phyloP scores from a whole-genome alignment of 352 stramenopile species.

The Phytophthora capsici region DNA sequence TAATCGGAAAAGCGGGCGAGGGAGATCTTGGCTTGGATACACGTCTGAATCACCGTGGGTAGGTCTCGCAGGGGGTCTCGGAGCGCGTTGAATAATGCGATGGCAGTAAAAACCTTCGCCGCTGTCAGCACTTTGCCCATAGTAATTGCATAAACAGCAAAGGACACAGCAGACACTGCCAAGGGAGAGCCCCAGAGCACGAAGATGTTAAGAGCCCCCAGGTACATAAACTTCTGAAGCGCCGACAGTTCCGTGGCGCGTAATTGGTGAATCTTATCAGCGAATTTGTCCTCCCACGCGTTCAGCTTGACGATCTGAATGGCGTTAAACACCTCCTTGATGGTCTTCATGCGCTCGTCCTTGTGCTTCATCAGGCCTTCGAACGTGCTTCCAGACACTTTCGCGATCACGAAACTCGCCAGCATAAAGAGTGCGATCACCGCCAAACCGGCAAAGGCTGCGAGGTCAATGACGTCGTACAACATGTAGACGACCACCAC shows the following conservation, averaged over 20 bases:
- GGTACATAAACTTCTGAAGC: background rate
- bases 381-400: background rate
- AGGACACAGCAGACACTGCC: background rate
- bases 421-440: background rate
- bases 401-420: background rate
- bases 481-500: slow-evolving; percentile 41
- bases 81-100: background rate
- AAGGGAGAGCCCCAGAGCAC: background rate
- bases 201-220: background rate
- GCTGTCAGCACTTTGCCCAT: background rate
- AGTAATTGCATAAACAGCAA: background rate
- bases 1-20: background rate
- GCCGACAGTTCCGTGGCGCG: background rate
- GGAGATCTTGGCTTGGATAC: background rate
- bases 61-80: background rate
- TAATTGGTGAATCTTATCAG: background rate
- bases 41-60: background rate
- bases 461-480: slow-evolving; percentile 40
- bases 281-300: background rate
- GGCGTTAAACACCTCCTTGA: background rate
- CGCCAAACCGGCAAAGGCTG: slow-evolving; percentile 14
- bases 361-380: background rate
- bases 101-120: background rate
- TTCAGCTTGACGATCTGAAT: background rate
- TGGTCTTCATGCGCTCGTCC: background rate